These are phyloP conservation scores for Gossypium longicalyx DNA, from an alignment of 345 rosid species.

Conservation along the genomic window DNA sequence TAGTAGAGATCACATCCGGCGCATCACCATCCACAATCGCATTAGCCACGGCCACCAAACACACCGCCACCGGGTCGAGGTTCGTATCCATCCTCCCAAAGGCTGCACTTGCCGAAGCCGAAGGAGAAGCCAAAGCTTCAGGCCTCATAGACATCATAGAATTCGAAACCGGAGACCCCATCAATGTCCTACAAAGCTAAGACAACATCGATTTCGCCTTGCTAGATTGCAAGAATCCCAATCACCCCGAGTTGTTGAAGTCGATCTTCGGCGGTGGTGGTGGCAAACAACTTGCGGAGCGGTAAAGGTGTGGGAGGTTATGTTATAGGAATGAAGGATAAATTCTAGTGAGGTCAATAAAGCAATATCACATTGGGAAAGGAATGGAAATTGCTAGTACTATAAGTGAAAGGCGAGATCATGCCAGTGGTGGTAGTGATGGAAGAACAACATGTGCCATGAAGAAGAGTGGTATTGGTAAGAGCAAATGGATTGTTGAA, in stretches of 20 bases:
- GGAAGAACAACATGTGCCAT: neutral
- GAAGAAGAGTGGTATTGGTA: neutral
- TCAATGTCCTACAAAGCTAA: slow-evolving; percentile 26
- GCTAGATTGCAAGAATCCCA: neutral
- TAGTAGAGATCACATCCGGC: too few relatives aligned
- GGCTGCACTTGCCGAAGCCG: too few relatives aligned
- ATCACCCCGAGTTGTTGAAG: slow-evolving; percentile 20
- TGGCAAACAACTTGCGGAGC: slow-evolving; percentile 37
- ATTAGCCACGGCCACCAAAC: too few relatives aligned
- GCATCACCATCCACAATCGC: too few relatives aligned
- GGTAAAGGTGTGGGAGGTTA: slow-evolving; percentile 35
- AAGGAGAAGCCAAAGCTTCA: slow-evolving; percentile 5
- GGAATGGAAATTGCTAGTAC: neutral
- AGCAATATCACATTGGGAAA: neutral
- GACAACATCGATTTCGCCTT: slow-evolving; percentile 36
- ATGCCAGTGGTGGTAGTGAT: neutral
- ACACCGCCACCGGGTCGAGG: too few relatives aligned
- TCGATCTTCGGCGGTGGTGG: slow-evolving; percentile 27
- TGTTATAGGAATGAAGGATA: slow-evolving; percentile 18
- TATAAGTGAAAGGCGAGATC: neutral
- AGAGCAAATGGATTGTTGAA: too few relatives aligned
- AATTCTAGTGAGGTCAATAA: neutral
- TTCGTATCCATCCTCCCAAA: too few relatives aligned
- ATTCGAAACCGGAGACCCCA: slow-evolving; percentile 39
- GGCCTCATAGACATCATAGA: slow-evolving; percentile 41